Conservation (phyloP, 2,329 filamentous ascomycete genomes). For the Reticulascus tulasneorum region DNA sequence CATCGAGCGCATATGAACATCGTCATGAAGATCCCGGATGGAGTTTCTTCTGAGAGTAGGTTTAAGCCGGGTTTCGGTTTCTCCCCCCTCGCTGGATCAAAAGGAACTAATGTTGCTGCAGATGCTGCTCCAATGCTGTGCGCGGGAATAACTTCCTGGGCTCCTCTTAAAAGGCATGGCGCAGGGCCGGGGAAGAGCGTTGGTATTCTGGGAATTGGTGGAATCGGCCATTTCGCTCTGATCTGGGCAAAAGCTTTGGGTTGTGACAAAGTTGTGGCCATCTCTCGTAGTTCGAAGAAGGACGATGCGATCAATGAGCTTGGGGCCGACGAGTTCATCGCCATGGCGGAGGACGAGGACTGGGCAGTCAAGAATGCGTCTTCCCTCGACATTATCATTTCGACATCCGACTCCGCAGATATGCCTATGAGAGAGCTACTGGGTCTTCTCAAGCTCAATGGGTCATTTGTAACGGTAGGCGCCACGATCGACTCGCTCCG, state of each 20-base stretch:
- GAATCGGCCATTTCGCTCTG: conserved; percentile 64
- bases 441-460: conserved; percentile 48
- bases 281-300: conserved; percentile 50
- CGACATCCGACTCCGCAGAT: conserved; percentile 40
- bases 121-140: conserved; percentile 65
- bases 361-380: conserved; percentile 49
- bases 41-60: conserved; percentile 30
- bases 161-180: conserved; percentile 57
- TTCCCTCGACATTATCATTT: conserved; percentile 54
- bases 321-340: conserved; percentile 48
- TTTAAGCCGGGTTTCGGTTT: no score
- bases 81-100: no score
- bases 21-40: conserved; percentile 45
- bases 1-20: conserved; percentile 46
- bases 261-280: conserved; percentile 55
- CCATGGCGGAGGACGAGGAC: conserved; percentile 40
- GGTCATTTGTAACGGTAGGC: conserved; percentile 57
- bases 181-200: conserved; percentile 64
- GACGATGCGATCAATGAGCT: conserved; percentile 51
- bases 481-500: no score
- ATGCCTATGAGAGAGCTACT: conserved; percentile 57
- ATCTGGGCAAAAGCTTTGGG: conserved; percentile 64
- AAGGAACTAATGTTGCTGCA: no score
- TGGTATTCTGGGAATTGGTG: conserved; percentile 63
- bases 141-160: conserved; percentile 63